A percentile compares a stretch with the other conserved stretches of the same genome.
Conservation (phyloP, 257 asterid species). For the Oldenlandia corymbosa region DNA sequence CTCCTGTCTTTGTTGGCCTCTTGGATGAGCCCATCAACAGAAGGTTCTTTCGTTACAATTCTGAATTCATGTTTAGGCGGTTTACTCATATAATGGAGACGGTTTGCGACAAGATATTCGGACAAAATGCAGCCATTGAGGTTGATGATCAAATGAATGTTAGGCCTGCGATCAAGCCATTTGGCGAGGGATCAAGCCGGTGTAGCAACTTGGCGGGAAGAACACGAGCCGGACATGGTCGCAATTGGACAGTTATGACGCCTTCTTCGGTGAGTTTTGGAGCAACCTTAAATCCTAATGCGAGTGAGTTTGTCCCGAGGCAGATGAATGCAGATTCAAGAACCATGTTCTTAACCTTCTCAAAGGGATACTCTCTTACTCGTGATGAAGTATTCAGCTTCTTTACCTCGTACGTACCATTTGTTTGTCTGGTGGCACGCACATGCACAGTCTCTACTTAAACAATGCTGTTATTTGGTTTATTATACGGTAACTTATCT, state of each 20-base stretch:
- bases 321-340: constrained; percentile 7
- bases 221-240: neutral
- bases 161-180: neutral
- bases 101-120: constrained; percentile 12
- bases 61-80: constrained; percentile 13
- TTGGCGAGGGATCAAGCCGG: neutral
- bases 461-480: too few relatives aligned
- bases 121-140: constrained; percentile 17
- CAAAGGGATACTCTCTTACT: constrained; percentile 13
- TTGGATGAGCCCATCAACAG: constrained; percentile 12
- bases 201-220: neutral
- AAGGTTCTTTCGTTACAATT: constrained; percentile 14
- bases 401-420: constrained; percentile 12
- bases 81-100: constrained; percentile 15
- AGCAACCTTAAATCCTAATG: constrained; percentile 6
- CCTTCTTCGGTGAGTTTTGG: neutral
- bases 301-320: constrained; percentile 11
- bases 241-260: neutral
- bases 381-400: constrained; percentile 12
- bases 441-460: neutral
- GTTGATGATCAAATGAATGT: neutral
- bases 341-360: constrained; percentile 21
- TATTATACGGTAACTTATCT: too few relatives aligned
- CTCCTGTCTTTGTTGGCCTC: neutral
- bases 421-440: neutral